Percentiles rank a stretch among this genome's conserved stretches.
Conservation (phyloP, 768 basidiomycete species). For the Serpula lacrymans region DNA sequence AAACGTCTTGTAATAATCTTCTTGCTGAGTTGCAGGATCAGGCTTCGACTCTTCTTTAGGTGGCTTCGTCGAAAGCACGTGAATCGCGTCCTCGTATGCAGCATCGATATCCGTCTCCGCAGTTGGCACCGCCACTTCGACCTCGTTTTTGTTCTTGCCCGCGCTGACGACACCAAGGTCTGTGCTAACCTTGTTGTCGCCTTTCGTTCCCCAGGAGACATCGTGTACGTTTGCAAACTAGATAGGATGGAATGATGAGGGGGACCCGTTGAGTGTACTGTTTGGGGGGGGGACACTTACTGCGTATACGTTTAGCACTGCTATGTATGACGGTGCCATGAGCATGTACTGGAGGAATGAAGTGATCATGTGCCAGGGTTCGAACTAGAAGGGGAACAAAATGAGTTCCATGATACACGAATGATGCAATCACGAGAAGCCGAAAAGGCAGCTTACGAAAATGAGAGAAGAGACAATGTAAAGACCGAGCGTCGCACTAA, state of each 20-base stretch:
- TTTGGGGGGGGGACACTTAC: conserved; percentile 35
- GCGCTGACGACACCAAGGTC: conserved; percentile 82
- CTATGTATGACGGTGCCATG: conserved; percentile 92
- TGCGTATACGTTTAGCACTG: conserved; percentile 89
- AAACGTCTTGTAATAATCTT: conserved; percentile 87
- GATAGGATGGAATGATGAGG: conserved; percentile 4
- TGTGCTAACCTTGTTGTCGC: conserved; percentile 80
- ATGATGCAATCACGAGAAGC: conserved; percentile 1
- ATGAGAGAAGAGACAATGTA: conserved; percentile 81
- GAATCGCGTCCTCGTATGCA: conserved; percentile 88
- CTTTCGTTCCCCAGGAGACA: conserved; percentile 95
- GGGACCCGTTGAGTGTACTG: not conserved
- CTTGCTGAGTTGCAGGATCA: conserved; percentile 62
- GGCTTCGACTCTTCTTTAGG: conserved; percentile 66
- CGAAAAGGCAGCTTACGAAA: conserved; percentile 58
- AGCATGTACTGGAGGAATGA: conserved; percentile 91
- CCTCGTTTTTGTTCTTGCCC: conserved; percentile 68
- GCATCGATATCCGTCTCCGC: conserved; percentile 87
- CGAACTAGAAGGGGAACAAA: conserved; percentile 53
- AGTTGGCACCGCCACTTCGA: conserved; percentile 83
- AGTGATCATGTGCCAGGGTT: conserved; percentile 99
- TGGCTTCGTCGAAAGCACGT: conserved; percentile 73
- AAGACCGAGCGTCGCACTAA: conserved; percentile 85
- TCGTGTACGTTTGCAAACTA: conserved; percentile 89
- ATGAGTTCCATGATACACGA: not conserved